These are phyloP conservation scores for Colletotrichum plurivorum DNA, from an alignment of 2,329 filamentous ascomycete species.

Conservation along the genomic window DNA sequence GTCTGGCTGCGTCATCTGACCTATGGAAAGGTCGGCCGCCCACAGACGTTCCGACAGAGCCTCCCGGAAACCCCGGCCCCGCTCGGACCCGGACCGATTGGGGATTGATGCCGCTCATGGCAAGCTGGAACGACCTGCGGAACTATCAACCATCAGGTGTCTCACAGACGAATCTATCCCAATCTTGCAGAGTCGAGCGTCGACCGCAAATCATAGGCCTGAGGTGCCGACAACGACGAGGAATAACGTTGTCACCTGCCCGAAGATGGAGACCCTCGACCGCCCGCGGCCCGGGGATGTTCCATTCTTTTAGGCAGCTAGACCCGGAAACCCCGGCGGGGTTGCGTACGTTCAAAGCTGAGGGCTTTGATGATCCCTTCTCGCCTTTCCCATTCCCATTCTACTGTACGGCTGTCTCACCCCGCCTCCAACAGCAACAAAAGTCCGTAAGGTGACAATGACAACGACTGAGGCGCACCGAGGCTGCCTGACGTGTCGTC, in stretches of 20 bases:
- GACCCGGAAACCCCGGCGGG: too few relatives aligned
- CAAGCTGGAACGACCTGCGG: too few relatives aligned
- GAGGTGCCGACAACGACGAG: neutral
- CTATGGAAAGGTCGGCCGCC: neutral
- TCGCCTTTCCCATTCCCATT: neutral
- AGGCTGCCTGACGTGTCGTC: neutral
- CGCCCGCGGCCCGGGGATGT: too few relatives aligned
- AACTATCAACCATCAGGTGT: neutral
- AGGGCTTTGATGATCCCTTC: neutral
- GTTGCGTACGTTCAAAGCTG: neutral
- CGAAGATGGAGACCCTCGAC: neutral
- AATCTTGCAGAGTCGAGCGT: too few relatives aligned
- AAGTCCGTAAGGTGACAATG: neutral
- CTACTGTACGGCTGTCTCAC: neutral
- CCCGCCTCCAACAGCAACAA: neutral
- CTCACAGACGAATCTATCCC: neutral
- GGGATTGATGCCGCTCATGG: neutral
- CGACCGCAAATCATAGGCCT: too few relatives aligned
- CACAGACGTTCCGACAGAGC: neutral
- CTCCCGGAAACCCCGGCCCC: neutral
- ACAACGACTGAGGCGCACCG: neutral
- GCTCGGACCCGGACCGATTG: neutral
- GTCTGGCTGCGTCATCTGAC: slow-evolving; percentile 9
- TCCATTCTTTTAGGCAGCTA: neutral
- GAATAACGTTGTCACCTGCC: neutral